Evolutionary conservation across 2,329 filamentous ascomycete genomes (phyloP).

Genomic region (Cladophialophora carrionii): DNA sequence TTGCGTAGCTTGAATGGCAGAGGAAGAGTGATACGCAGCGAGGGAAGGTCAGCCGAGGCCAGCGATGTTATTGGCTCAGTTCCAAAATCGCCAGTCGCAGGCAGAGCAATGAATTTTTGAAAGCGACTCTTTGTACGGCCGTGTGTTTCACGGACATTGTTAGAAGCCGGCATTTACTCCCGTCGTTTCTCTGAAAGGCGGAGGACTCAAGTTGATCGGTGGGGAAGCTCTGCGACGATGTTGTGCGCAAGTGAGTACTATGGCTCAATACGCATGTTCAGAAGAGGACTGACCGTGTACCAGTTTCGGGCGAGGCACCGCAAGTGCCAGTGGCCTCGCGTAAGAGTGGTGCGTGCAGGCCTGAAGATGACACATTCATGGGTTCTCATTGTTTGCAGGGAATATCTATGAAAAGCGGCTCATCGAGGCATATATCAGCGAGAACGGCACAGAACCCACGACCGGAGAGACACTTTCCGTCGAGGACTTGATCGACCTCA

Average conservation of each 20-base stretch:
- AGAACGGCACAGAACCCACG: slow-evolving; percentile 89
- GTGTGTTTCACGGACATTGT: not conserved
- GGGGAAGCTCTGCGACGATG: slow-evolving; percentile 22
- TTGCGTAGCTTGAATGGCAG: no score
- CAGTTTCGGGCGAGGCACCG: slow-evolving; percentile 95
- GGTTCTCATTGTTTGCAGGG: slow-evolving; percentile 57
- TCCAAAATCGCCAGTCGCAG: slow-evolving; percentile 1
- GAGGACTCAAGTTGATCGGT: not conserved
- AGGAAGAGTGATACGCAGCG: not conserved
- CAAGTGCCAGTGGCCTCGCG: slow-evolving; percentile 92
- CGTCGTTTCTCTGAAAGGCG: not conserved
- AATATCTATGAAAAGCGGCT: slow-evolving; percentile 92
- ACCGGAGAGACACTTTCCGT: slow-evolving; percentile 80
- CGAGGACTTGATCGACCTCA: slow-evolving; percentile 86
- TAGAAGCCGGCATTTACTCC: not conserved
- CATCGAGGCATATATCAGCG: slow-evolving; percentile 90
- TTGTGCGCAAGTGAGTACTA: slow-evolving; percentile 35
- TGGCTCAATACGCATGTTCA: not conserved
- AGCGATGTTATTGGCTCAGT: slow-evolving; percentile 12
- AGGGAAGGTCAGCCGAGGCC: not conserved
- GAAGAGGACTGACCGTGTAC: slow-evolving; percentile 14
- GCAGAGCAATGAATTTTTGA: slow-evolving; percentile 9
- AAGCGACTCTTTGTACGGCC: not conserved
- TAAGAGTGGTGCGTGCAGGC: slow-evolving; percentile 74
- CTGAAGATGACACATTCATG: not conserved